phyloP scores from a whole-genome alignment of 371 early-diverging fungal species.

The Apophysomyces sp. region DNA sequence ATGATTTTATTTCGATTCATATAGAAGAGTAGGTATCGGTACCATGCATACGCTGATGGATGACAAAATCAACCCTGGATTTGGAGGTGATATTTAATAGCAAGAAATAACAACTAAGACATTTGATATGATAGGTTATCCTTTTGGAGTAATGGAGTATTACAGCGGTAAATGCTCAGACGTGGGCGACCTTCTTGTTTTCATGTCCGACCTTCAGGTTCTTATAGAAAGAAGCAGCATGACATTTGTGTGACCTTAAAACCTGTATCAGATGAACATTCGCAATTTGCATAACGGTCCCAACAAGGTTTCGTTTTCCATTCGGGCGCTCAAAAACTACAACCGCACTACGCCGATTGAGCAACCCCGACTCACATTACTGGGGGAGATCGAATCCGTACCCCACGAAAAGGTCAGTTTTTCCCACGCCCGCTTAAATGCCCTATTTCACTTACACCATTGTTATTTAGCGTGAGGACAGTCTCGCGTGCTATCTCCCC shows the following conservation, averaged over 20 bases:
- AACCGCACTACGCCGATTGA: conserved; percentile 37
- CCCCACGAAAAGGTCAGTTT: conserved; percentile 30
- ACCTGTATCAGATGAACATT: conserved; percentile 32
- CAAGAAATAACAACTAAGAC: conserved; percentile 1
- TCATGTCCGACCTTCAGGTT: conserved; percentile 45
- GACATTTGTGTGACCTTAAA: not conserved
- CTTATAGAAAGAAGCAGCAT: conserved; percentile 10
- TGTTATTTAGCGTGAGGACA: not conserved
- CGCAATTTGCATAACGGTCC: conserved; percentile 31
- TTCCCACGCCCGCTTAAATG: not conserved
- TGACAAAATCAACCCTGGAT: conserved; percentile 1
- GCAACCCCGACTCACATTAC: conserved; percentile 50
- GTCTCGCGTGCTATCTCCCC: not conserved
- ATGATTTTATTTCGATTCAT: no score
- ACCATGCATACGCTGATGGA: conserved; percentile 22
- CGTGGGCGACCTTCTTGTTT: conserved; percentile 43
- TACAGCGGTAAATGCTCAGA: conserved; percentile 46
- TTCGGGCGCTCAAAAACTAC: conserved; percentile 34
- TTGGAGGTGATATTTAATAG: conserved; percentile 9
- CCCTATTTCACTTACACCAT: not conserved
- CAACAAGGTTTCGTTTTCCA: conserved; percentile 25
- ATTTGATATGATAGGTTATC: conserved; percentile 31
- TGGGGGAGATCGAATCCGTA: conserved; percentile 40
- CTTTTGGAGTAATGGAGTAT: conserved; percentile 60
- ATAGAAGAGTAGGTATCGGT: conserved; percentile 30